Percentiles rank a stretch among this genome's conserved stretches.
These are phyloP conservation scores for Cytospora chrysosperma DNA, from an alignment of 2,329 filamentous ascomycete species.

Conservation along the genomic window DNA sequence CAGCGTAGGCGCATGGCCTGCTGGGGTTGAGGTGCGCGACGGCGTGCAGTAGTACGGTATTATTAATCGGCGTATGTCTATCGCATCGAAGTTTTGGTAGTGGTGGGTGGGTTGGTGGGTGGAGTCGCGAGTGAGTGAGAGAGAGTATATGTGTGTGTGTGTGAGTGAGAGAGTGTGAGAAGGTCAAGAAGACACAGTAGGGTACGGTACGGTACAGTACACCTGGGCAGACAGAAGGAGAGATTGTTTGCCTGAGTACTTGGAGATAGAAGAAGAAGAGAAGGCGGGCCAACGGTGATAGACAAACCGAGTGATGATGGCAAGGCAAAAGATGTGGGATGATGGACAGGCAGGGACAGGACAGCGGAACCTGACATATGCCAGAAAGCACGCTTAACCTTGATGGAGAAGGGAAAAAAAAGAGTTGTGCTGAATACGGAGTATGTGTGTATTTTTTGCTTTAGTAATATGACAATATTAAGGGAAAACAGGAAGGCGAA, in stretches of 20 bases:
- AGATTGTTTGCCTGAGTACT: not conserved
- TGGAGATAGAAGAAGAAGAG: not conserved
- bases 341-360: not conserved
- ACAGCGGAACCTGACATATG: not conserved
- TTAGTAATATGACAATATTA: not conserved
- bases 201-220: too few relatives aligned
- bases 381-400: conserved; percentile 24
- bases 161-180: not conserved
- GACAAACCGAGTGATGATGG: too few relatives aligned
- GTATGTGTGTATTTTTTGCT: too few relatives aligned
- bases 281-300: not conserved
- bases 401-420: not conserved
- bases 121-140: not conserved
- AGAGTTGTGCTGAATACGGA: too few relatives aligned
- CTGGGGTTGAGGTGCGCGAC: conserved; percentile 6
- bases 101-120: not conserved
- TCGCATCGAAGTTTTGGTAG: not conserved
- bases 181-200: too few relatives aligned
- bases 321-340: not conserved
- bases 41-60: conserved; percentile 14
- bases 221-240: not conserved
- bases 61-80: conserved; percentile 16
- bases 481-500: not conserved
- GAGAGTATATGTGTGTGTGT: too few relatives aligned
- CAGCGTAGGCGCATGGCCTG: conserved; percentile 27